Conservation (phyloP, 352 stramenopile species). For the Phytophthora citrophthora region DNA sequence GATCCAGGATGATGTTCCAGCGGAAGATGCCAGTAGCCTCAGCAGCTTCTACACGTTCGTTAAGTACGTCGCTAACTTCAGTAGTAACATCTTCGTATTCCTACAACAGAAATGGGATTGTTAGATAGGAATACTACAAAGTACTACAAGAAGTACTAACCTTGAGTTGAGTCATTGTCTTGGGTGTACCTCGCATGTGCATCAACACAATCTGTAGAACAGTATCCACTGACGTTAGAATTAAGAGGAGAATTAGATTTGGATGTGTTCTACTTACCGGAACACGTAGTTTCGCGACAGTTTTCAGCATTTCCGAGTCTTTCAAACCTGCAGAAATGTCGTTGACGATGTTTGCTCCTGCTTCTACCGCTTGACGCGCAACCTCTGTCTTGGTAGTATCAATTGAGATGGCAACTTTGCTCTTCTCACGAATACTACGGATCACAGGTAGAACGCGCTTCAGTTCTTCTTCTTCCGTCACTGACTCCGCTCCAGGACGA, state of each 20-base stretch:
- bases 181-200: constrained; percentile 97
- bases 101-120: constrained; percentile 28
- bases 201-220: constrained; percentile 91
- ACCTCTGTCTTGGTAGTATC: constrained; percentile 96
- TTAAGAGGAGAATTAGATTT: neutral
- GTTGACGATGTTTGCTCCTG: constrained; percentile 97
- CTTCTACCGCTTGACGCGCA: constrained; percentile 87
- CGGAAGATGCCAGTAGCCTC: constrained; percentile 87
- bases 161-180: constrained; percentile 95
- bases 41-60: constrained; percentile 72
- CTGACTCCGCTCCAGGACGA: constrained; percentile 92
- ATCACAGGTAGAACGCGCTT: constrained; percentile 95
- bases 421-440: constrained; percentile 77
- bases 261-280: constrained; percentile 45
- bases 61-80: constrained; percentile 88
- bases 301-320: constrained; percentile 92
- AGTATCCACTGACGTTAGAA: constrained; percentile 1
- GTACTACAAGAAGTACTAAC: constrained; percentile 22
- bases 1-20: constrained; percentile 97
- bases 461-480: constrained; percentile 93
- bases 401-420: constrained; percentile 93
- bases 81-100: constrained; percentile 92
- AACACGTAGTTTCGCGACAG: constrained; percentile 87
- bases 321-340: constrained; percentile 96
- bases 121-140: neutral